These are phyloP conservation scores for Penicillium brevicompactum DNA, from an alignment of 2,329 filamentous ascomycete genomes.

Conservation along the genomic window DNA sequence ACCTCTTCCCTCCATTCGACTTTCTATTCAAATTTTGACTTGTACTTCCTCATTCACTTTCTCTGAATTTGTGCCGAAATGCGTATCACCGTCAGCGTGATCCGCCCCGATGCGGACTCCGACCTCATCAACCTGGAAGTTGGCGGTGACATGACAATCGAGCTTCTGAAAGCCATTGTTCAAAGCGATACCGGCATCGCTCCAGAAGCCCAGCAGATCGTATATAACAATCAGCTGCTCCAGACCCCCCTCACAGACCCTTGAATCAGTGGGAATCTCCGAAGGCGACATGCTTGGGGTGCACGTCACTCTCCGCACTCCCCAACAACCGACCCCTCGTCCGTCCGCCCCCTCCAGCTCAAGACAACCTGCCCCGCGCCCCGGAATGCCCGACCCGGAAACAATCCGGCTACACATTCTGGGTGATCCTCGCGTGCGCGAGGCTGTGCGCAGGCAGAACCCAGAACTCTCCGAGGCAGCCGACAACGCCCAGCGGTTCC, in stretches of 20 bases:
- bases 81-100: constrained; percentile 86
- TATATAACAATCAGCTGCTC: constrained; percentile 84
- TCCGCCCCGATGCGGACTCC: constrained; percentile 70
- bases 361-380: constrained; percentile 32
- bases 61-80: constrained; percentile 34
- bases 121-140: constrained; percentile 82
- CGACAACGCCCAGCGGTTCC: constrained; percentile 75
- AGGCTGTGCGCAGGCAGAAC: constrained; percentile 69
- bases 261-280: constrained; percentile 76
- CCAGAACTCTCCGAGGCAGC: constrained; percentile 77
- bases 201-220: constrained; percentile 75
- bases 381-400: constrained; percentile 66
- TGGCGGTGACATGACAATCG: constrained; percentile 77
- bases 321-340: constrained; percentile 32
- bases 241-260: constrained; percentile 75
- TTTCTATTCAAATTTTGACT: neutral
- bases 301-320: constrained; percentile 59
- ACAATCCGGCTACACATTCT: constrained; percentile 80
- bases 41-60: neutral
- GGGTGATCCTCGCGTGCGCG: constrained; percentile 72
- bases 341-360: constrained; percentile 30
- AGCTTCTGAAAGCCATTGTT: constrained; percentile 83
- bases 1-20: neutral
- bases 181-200: constrained; percentile 79
- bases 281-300: constrained; percentile 93